Base-by-base conservation (phyloP, 1,139 yeast species). In the Debaryomyces singareniensis region DNA sequence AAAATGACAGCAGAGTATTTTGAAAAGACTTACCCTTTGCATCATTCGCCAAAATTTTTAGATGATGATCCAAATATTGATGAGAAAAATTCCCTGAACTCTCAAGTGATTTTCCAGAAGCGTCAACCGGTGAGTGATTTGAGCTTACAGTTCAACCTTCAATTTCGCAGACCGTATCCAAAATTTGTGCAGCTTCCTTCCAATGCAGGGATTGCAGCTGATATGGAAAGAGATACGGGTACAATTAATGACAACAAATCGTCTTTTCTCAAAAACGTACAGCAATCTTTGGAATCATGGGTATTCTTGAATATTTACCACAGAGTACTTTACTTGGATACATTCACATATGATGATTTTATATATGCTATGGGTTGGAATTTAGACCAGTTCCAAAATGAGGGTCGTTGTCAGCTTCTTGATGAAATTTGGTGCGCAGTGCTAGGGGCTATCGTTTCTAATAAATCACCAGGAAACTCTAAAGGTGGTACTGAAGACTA, bases 291-390 rank as follows among this genome's bases (percentile, higher is more conserved):
- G 22, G 89, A 82, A 48, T 55, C 71, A 4, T 85, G 95, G 95
- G 61, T 75, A 5, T 85, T 85, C 43, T 55, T 84, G 28, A 84
- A 84, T 47, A 71, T 83, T 31, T 85, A 78, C 47, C 76, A 76
- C 42, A 68, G 68, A 20, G 77, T 84, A 1, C 58, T 83, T 29
- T 53, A 70, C 11, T 59, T 85, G 13, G 89, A 81, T 46, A 73
- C 83, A 0, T 80, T 84, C 42, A 79, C 93, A 0, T 82, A 81
- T 58, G 95, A 85, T 53, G 93, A 83, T 47, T 82, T 77, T 45
- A 50, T 81, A 4, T 75, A 74, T 35, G 78, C 82, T 2, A 60
- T 85, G 58, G 67, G 68, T 9, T 74, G 82, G 82, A 57, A 55
- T 31, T 47, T 54, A 24, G 65, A 68, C 27, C 67, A 66, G 26